Evolutionary conservation across 768 basidiomycete species (phyloP), one percentile per base, ranked within the genome.

Genomic region (Ephemerocybe angulata): DNA sequence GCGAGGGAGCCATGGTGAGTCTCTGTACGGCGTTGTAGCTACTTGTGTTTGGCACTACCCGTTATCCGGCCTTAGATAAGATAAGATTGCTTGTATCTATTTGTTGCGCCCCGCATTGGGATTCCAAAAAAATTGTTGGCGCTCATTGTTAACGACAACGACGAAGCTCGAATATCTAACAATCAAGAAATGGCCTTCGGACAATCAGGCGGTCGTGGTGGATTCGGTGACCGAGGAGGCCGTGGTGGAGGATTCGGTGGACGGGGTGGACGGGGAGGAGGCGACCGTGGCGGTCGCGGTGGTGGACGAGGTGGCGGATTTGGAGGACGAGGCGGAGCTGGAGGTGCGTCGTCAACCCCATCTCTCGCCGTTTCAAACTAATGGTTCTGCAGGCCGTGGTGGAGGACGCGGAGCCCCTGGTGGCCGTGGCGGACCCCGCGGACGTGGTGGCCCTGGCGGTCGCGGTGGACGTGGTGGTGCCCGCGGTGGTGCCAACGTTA

Each of bases 401-500:
- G 68, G 73, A 44, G 42, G 76, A 40, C 72, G 76, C 28, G 74
- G 76, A 27, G 67, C 73, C 13, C 65, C 74, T 8, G 71, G 80
- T 17, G 75, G 76, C 10, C 67, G 75, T 42, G 74, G 76, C 27
- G 70, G 71, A 17, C 71, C 80, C 24, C 75, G 79, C 17, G 75
- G 77, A 15, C 74, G 79, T 47, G 71, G 75, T 7, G 70, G 76
- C 2, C 75, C 80, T 5, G 81, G 83, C n/a, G 72, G 81, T 13
- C 67, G 85, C 1, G 86, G 87, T 4, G 86, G 81, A 11, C 70
- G 85, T 12, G 86, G 89, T 3, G 91, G 92, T 11, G 85, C 82
- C 3, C 80, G 71, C 60, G 94, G 94, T 22, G 93, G 93, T 2
- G 76, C 93, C 33, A 93, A 89, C 62, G 93, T 93, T 50, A 84